Percentiles rank a stretch among this genome's conserved stretches.
These are phyloP conservation scores for Verticillium dahliae DNA, from an alignment of 2,329 filamentous ascomycete species.

Conservation along the genomic window DNA sequence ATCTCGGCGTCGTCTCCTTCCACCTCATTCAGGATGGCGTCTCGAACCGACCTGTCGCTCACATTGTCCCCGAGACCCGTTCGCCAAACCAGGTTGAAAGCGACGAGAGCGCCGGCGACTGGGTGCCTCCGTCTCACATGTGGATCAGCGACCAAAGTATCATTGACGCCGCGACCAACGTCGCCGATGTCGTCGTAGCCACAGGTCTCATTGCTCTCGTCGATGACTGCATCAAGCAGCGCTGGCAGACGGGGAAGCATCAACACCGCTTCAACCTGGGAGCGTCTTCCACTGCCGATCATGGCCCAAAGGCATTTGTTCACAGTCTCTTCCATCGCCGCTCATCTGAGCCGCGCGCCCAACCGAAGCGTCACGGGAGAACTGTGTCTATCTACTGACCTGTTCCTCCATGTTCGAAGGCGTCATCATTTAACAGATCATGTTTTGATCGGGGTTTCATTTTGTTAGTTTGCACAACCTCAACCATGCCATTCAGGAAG, in stretches of 20 bases:
- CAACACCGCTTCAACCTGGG: constrained; percentile 28
- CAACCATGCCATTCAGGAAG: neutral
- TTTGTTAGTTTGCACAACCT: neutral
- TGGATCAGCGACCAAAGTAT: constrained; percentile 75
- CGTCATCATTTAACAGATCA: neutral
- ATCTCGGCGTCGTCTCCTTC: constrained; percentile 65
- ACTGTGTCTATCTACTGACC: neutral
- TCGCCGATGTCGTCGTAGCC: constrained; percentile 82
- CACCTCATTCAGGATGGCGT: constrained; percentile 66
- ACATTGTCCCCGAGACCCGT: constrained; percentile 76
- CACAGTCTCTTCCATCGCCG: constrained; percentile 34
- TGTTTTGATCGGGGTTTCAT: neutral
- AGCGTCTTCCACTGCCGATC: constrained; percentile 23
- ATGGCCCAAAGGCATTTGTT: constrained; percentile 26
- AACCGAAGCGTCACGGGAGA: neutral
- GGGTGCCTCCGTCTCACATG: constrained; percentile 86
- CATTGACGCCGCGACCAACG: constrained; percentile 64
- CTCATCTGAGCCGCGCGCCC: constrained; percentile 22
- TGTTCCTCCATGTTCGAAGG: neutral
- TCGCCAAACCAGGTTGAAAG: constrained; percentile 62
- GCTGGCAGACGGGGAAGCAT: constrained; percentile 52
- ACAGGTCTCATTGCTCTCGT: constrained; percentile 86
- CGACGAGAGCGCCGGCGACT: constrained; percentile 74
- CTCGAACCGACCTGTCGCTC: constrained; percentile 59
- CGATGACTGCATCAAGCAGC: constrained; percentile 82